phyloP scores from a whole-genome alignment of 2,329 filamentous ascomycete species.

The Graphilbum fragrans region DNA sequence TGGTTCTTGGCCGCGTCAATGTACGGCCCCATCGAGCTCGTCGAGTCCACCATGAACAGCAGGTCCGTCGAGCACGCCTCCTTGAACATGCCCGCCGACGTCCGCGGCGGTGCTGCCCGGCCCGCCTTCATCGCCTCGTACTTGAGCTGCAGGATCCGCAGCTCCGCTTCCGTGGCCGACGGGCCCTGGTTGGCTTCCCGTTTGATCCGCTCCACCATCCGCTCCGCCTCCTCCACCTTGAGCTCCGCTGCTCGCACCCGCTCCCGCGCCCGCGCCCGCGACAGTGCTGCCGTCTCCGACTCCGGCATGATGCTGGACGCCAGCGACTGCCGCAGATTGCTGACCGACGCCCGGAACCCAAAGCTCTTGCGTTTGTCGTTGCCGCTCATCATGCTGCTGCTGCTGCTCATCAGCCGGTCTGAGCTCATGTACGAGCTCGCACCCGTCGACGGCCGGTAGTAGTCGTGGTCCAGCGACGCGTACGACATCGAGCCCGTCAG shows the following conservation, averaged over 20 bases:
- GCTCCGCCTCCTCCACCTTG: neutral
- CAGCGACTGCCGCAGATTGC: conserved; percentile 1
- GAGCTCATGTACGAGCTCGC: too few relatives aligned
- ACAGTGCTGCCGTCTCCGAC: neutral
- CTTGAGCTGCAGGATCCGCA: conserved; percentile 9
- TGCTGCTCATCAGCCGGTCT: too few relatives aligned
- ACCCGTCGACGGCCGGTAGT: neutral
- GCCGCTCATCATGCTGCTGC: too few relatives aligned
- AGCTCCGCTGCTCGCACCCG: neutral
- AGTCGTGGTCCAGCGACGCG: neutral
- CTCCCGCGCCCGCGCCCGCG: neutral
- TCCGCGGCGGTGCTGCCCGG: neutral
- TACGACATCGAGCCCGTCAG: neutral
- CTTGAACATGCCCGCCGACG: conserved; percentile 18
- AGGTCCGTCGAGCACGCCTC: conserved; percentile 21
- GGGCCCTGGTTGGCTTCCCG: conserved; percentile 1
- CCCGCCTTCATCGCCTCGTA: conserved; percentile 6
- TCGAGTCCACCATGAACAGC: conserved; percentile 25
- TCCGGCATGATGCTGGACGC: neutral
- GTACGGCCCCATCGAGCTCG: conserved; percentile 18
- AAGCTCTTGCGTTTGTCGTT: too few relatives aligned
- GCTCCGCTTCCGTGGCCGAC: conserved; percentile 6
- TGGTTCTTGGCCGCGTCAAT: conserved; percentile 22
- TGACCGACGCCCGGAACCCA: conserved; percentile 2
- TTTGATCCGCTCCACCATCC: conserved; percentile 4